Evolutionary conservation across 1,139 yeast species (phyloP), one percentile per base, ranked within the genome.

Genomic region (Hanseniaspora sp.): DNA sequence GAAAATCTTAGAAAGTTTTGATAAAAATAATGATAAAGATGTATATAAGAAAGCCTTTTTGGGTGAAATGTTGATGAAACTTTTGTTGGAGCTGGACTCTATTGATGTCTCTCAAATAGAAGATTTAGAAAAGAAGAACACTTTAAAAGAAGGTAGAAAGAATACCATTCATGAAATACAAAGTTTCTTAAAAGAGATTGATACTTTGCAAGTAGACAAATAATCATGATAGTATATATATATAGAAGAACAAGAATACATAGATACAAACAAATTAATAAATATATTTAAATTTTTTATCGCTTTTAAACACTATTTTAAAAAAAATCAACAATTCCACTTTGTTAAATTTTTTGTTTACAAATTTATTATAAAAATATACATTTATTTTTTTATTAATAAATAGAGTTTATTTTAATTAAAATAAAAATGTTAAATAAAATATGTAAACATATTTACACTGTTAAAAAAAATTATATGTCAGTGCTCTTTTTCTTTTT

Each of bases 51-150:
- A 73, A 60, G 75, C 77, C 54, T 83, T 73, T 63, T 79, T 74
- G 63, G 82, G 79, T 59, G 94, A 84, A 64, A 76, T 77, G 75
- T 69, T 83, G 53, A 71, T 83, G 64, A 83, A 83, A 63, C 75
- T 82, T 60, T 67, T 83, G 60, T 73, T 84, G 73, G 77, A 75
- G 57, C 71, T 84, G 57, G 94, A 84, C 61, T 81, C 76, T 2
- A 72, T 84, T 43, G 87, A 83, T 56, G 60, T 70, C 28, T 74
- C 76, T 0, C 63, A 61, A 59, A 68, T 64, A 67, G 75, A 59
- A 30, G 59, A 60, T 38, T 60, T 59, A n/a, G 67, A 63, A 37
- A 58, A 60, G 46, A 76, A 78, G 61, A 74, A 70, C 0, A 70
- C 72, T 6, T 70, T 83, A 60, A 77, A 86, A 61, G 72, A 71